Percentiles rank a stretch among this genome's conserved stretches.
phyloP scores from a whole-genome alignment of 1,284 basidiomycete species.

The Pisolithus thermaeus region DNA sequence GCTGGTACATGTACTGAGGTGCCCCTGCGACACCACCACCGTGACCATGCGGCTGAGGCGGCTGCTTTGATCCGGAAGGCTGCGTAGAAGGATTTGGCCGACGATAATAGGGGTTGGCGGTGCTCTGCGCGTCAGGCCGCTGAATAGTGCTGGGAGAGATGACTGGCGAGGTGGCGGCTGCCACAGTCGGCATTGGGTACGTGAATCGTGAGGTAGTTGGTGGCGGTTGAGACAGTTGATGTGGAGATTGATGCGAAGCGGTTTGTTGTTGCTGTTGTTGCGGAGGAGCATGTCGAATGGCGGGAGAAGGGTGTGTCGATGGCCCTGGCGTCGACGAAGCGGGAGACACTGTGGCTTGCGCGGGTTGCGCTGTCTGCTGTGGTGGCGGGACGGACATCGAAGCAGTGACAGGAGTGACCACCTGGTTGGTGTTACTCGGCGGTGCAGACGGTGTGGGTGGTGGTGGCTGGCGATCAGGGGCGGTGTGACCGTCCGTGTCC shows the following conservation, averaged over 20 bases:
- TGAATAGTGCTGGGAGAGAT: constrained; percentile 26
- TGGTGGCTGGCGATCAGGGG: constrained; percentile 26
- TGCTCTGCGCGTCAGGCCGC: constrained; percentile 27
- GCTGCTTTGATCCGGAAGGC: constrained; percentile 26
- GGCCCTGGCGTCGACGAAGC: constrained; percentile 28
- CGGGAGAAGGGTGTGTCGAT: constrained; percentile 25
- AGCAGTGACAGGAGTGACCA: constrained; percentile 15
- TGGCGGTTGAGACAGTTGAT: constrained; percentile 20
- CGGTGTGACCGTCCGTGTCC: constrained; percentile 36
- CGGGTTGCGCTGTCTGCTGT: constrained; percentile 4
- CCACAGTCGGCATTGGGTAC: constrained; percentile 44
- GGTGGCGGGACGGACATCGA: constrained; percentile 13
- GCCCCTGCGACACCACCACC: constrained; percentile 19
- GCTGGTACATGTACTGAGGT: constrained; percentile 42
- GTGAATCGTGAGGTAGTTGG: constrained; percentile 27
- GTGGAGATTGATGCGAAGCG: constrained; percentile 10
- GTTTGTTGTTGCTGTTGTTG: constrained; percentile 23
- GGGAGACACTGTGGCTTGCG: constrained; percentile 22
- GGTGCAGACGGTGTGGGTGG: constrained; percentile 21
- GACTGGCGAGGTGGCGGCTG: constrained; percentile 35
- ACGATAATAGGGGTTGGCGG: constrained; percentile 29
- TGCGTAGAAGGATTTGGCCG: constrained; percentile 26
- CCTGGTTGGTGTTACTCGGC: constrained; percentile 17
- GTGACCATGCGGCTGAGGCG: constrained; percentile 27
- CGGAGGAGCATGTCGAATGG: constrained; percentile 28